phyloP scores from a whole-genome alignment of 768 basidiomycete species.

The Boletus speciosus region DNA sequence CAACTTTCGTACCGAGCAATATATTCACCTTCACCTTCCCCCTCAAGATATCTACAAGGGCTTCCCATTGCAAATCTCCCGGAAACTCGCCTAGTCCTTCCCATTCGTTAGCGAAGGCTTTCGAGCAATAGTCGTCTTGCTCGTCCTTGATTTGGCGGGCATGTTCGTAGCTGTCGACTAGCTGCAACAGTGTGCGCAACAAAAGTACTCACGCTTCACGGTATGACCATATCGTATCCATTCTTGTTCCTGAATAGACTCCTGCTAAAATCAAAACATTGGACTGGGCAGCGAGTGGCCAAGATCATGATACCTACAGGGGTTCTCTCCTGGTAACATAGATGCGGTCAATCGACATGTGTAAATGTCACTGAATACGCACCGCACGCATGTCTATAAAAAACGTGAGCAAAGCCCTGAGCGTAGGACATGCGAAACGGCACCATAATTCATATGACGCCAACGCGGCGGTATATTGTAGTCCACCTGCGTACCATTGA shows the following conservation, averaged over 20 bases:
- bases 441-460: slow-evolving; percentile 72
- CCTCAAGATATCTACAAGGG: slow-evolving; percentile 65
- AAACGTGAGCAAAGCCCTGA: slow-evolving; percentile 2
- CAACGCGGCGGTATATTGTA: slow-evolving; percentile 43
- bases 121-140: slow-evolving; percentile 65
- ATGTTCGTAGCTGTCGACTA: slow-evolving; percentile 46
- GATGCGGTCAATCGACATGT: background rate
- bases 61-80: slow-evolving; percentile 65
- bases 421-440: background rate
- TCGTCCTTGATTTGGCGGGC: slow-evolving; percentile 61
- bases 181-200: background rate
- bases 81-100: slow-evolving; percentile 54
- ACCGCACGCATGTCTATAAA: slow-evolving; percentile 57
- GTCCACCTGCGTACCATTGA: slow-evolving; percentile 37
- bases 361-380: slow-evolving; percentile 27
- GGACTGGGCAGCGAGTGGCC: background rate
- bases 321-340: slow-evolving; percentile 50
- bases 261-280: slow-evolving; percentile 8
- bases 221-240: slow-evolving; percentile 67
- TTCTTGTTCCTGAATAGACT: slow-evolving; percentile 45
- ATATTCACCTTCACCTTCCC: slow-evolving; percentile 65
- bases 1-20: background rate
- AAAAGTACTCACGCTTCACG: slow-evolving; percentile 44
- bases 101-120: slow-evolving; percentile 46
- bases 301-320: slow-evolving; percentile 28